These are phyloP conservation scores for Colletotrichum sp. DNA, from an alignment of 2,329 filamentous ascomycete genomes.

Conservation along the genomic window DNA sequence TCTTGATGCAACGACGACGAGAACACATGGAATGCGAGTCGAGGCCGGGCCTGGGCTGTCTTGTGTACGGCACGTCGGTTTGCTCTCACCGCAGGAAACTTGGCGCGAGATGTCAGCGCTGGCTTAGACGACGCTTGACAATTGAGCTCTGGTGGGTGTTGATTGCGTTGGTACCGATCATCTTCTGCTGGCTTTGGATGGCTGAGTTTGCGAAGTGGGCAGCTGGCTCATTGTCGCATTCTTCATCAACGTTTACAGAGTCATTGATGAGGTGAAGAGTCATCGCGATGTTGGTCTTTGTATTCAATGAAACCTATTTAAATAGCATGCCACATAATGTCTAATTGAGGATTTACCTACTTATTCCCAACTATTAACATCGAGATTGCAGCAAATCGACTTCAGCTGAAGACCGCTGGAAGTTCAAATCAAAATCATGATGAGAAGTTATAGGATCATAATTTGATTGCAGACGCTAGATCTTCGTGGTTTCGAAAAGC, in stretches of 20 bases:
- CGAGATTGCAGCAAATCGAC: too few relatives aligned
- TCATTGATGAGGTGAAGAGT: background rate
- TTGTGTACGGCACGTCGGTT: constrained; percentile 54
- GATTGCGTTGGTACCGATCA: constrained; percentile 44
- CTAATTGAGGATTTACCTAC: background rate
- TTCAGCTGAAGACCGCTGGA: too few relatives aligned
- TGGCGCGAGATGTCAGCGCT: constrained; percentile 49
- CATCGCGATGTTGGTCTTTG: accelerated
- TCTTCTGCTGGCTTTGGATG: constrained; percentile 43
- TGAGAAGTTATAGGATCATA: too few relatives aligned
- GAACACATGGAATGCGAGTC: constrained; percentile 67
- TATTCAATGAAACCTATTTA: background rate
- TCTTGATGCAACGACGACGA: constrained; percentile 63
- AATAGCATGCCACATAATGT: background rate
- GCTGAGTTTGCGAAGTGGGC: constrained; percentile 15
- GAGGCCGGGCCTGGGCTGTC: constrained; percentile 59
- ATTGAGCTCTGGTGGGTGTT: constrained; percentile 56
- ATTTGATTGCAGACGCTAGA: too few relatives aligned
- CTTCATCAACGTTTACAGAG: background rate
- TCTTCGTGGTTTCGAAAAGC: too few relatives aligned
- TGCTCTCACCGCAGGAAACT: constrained; percentile 49
- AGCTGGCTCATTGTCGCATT: background rate
- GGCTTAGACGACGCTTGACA: constrained; percentile 49
- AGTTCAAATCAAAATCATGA: too few relatives aligned
- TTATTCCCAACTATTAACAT: too few relatives aligned